These are phyloP conservation scores for Pseudoscleropodium purum DNA, from an alignment of 225 moss, liverwort and hornwort species.

Conservation along the genomic window DNA sequence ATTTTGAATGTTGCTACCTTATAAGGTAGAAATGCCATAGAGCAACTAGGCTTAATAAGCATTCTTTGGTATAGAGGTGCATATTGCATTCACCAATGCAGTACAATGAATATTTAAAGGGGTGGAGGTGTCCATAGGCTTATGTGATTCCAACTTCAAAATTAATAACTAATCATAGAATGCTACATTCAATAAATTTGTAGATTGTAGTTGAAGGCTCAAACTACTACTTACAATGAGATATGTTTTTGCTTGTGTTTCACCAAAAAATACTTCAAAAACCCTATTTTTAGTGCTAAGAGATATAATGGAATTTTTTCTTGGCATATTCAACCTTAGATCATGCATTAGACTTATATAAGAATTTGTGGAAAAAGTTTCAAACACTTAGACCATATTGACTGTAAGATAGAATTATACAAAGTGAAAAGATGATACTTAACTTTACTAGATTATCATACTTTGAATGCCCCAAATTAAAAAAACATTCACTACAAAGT, in stretches of 20 bases:
- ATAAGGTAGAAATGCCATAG: fast-evolving
- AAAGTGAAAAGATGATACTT: background rate
- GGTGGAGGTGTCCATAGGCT: fast-evolving
- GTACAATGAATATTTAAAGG: background rate
- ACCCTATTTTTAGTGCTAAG: fast-evolving
- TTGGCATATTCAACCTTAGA: background rate
- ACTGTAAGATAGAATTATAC: background rate
- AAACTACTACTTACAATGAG: background rate
- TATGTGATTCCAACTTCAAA: background rate
- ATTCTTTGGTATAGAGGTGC: background rate
- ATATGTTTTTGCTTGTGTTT: background rate
- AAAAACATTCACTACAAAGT: background rate
- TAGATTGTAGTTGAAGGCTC: background rate
- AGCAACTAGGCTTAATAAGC: background rate
- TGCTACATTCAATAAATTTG: background rate
- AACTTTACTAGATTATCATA: background rate
- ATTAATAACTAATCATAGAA: background rate
- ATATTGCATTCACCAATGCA: background rate
- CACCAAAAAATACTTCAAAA: background rate
- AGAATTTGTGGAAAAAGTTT: background rate
- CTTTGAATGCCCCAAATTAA: background rate
- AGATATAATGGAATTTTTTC: background rate
- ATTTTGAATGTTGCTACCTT: background rate
- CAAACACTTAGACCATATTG: background rate
- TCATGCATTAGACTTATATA: background rate